Evolutionary conservation across 2,329 filamentous ascomycete species (phyloP).

Genomic region (Hypoxylon sp.): DNA sequence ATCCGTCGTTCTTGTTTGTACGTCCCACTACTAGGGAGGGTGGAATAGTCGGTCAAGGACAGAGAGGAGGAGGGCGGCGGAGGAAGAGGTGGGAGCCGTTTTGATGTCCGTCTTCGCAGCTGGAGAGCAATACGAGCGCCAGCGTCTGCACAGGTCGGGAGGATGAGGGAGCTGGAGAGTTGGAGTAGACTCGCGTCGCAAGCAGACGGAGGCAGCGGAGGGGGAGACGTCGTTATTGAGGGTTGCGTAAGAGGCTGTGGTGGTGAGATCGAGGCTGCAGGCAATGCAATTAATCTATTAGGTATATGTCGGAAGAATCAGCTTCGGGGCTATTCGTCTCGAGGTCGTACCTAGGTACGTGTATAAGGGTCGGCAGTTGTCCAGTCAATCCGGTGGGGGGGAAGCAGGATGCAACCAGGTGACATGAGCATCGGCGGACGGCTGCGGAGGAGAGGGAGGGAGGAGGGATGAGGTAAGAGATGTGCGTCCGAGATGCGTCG

Average conservation of each 20-base stretch:
- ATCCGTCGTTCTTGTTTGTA: constrained; percentile 23
- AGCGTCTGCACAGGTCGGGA: constrained; percentile 15
- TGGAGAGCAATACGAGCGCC: constrained; percentile 38
- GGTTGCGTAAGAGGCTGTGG: constrained; percentile 38
- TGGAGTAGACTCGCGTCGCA: constrained; percentile 24
- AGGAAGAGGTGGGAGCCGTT: constrained; percentile 55
- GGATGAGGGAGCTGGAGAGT: constrained; percentile 20
- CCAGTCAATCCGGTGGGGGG: constrained; percentile 23
- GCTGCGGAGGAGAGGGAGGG: constrained; percentile 28
- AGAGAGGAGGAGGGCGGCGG: constrained; percentile 57
- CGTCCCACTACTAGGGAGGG: constrained; percentile 56
- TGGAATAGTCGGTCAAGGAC: constrained; percentile 60
- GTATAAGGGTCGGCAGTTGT: constrained; percentile 35
- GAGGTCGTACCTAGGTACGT: constrained; percentile 31
- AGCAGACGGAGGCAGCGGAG: constrained; percentile 42
- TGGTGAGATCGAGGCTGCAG: constrained; percentile 30
- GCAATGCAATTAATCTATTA: constrained; percentile 36
- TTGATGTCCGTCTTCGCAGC: constrained; percentile 59
- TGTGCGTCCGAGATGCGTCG: too few species aligned
- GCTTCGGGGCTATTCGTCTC: constrained; percentile 27
- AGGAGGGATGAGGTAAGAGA: constrained; percentile 32
- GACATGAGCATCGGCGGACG: constrained; percentile 9
- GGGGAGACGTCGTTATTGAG: constrained; percentile 31
- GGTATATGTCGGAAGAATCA: constrained; percentile 34
- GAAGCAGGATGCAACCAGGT: constrained; percentile 13